Percentiles rank a stretch among this genome's conserved stretches.
These are phyloP conservation scores for Ceratocystis eucalypticola DNA, from an alignment of 2,329 filamentous ascomycete genomes.

Conservation along the genomic window DNA sequence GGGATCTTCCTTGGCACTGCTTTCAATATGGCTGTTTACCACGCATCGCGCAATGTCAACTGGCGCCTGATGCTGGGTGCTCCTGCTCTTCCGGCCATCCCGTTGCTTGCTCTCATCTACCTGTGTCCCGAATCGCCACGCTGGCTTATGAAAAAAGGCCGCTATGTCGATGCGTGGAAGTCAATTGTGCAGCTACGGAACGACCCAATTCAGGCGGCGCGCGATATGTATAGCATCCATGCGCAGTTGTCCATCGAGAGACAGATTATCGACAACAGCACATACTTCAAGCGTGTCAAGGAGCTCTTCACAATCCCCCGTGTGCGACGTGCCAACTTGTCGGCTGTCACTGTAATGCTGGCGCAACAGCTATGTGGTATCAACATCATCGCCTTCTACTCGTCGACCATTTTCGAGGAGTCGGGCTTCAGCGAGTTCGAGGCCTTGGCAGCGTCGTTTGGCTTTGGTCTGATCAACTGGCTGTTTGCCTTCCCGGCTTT, in stretches of 20 bases:
- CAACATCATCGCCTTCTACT: conserved; percentile 39
- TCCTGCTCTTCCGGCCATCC: conserved; percentile 51
- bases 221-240: conserved; percentile 49
- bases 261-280: conserved; percentile 27
- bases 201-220: conserved; percentile 44
- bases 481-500: conserved; percentile 53
- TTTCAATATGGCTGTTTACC: conserved; percentile 50
- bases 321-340: conserved; percentile 48
- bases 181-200: conserved; percentile 46
- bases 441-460: conserved; percentile 32
- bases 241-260: conserved; percentile 27
- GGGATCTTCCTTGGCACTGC: conserved; percentile 51
- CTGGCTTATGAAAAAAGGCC: conserved; percentile 51
- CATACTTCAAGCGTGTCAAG: conserved; percentile 38
- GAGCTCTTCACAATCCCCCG: conserved; percentile 46
- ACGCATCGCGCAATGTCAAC: conserved; percentile 42
- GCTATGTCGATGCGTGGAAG: conserved; percentile 39
- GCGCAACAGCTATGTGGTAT: conserved; percentile 48
- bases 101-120: conserved; percentile 42
- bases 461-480: conserved; percentile 45
- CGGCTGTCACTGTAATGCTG: conserved; percentile 56
- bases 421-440: conserved; percentile 30
- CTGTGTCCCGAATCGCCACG: conserved; percentile 52
- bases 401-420: conserved; percentile 33
- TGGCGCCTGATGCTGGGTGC: conserved; percentile 46